These are phyloP conservation scores for Penicillium sp. DNA, from an alignment of 2,329 filamentous ascomycete species.

Conservation along the genomic window DNA sequence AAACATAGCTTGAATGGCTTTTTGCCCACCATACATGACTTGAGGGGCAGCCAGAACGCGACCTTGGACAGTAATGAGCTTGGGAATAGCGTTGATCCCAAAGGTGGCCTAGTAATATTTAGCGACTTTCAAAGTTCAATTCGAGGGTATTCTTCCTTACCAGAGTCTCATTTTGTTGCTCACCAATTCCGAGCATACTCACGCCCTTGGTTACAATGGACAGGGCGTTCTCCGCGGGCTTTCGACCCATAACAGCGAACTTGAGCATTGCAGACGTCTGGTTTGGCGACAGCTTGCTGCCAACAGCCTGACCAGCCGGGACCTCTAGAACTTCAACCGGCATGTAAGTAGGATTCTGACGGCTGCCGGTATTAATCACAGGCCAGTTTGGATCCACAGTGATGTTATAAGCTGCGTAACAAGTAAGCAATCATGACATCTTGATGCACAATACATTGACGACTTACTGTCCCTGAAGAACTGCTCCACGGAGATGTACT, in stretches of 20 bases:
- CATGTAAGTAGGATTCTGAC: conserved; percentile 59
- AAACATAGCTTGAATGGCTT: conserved; percentile 26
- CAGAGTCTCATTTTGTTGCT: conserved; percentile 43
- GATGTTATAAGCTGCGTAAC: conserved; percentile 38
- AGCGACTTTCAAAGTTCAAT: conserved; percentile 19
- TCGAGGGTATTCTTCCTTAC: conserved; percentile 28
- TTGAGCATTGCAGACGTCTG: conserved; percentile 69
- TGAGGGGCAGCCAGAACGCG: conserved; percentile 63
- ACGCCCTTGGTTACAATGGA: conserved; percentile 61
- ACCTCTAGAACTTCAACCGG: conserved; percentile 67
- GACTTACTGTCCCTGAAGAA: conserved; percentile 48
- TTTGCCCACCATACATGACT: conserved; percentile 55
- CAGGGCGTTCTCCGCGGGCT: conserved; percentile 63
- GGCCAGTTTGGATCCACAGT: conserved; percentile 47
- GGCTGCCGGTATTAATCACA: conserved; percentile 65
- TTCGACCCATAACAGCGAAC: conserved; percentile 61
- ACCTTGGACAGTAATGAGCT: conserved; percentile 69
- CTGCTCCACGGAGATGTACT: conserved; percentile 53
- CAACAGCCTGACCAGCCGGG: conserved; percentile 62
- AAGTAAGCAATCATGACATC: neutral
- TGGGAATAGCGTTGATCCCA: conserved; percentile 49
- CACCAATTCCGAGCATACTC: conserved; percentile 57
- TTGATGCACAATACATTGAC: neutral
- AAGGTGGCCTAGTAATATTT: conserved; percentile 48
- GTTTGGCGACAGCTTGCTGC: conserved; percentile 55